phyloP scores from a whole-genome alignment of 2,329 filamentous ascomycete species.

The Botryotinia calthae region DNA sequence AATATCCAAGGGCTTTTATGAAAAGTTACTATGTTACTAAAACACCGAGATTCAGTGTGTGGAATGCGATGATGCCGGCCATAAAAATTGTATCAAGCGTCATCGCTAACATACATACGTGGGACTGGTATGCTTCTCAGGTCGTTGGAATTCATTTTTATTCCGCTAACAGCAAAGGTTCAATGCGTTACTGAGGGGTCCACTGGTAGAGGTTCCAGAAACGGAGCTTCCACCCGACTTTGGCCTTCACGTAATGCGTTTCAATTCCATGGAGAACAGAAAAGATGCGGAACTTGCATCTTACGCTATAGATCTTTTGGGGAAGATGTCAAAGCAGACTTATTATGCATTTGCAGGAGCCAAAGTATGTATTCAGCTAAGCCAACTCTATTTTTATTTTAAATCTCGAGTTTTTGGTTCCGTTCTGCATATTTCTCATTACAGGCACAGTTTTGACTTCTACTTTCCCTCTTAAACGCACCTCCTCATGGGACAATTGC shows the following conservation, averaged over 20 bases:
- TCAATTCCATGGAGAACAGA: not conserved
- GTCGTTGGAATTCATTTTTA: not conserved
- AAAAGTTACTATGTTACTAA: not conserved
- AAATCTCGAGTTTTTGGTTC: not conserved
- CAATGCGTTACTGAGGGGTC: not conserved
- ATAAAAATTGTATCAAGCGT: not conserved
- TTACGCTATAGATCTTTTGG: not conserved
- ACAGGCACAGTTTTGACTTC: not conserved
- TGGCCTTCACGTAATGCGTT: not conserved
- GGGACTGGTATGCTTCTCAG: not conserved
- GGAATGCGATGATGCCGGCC: not conserved
- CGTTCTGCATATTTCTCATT: not conserved
- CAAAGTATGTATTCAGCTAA: not conserved
- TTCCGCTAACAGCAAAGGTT: not conserved
- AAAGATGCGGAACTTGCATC: not conserved
- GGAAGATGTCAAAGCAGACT: not conserved
- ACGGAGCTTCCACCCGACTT: not conserved
- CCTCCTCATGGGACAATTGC: not conserved
- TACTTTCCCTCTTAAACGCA: not conserved
- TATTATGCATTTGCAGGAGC: slow-evolving; percentile 1
- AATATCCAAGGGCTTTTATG: not conserved
- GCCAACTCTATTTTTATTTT: not conserved
- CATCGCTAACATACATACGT: slow-evolving; percentile 1
- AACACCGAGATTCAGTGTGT: not conserved
- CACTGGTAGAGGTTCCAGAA: not conserved